Evolutionary conservation across 805 yeast genomes (phyloP).

Genomic region (Spathaspora boniae): DNA sequence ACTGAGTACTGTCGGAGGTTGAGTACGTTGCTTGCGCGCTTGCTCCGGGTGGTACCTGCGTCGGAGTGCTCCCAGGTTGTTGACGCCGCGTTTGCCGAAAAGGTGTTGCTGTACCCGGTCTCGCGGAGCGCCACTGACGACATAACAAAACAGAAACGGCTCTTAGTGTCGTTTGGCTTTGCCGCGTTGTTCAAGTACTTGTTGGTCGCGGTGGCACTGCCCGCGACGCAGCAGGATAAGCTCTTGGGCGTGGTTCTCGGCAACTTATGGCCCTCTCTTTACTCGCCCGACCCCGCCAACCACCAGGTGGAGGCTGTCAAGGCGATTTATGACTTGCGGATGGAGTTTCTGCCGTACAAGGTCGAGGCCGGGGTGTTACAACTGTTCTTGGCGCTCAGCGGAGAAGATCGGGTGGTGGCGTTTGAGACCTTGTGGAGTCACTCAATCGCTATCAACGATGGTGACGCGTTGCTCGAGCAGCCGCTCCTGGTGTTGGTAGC

Average conservation of each 20-base stretch:
- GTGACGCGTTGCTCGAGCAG: slow-evolving; percentile 48
- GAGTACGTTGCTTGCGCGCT: too few species aligned
- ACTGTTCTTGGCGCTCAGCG: slow-evolving; percentile 41
- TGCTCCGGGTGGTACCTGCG: too few species aligned
- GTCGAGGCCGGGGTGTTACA: slow-evolving; percentile 73
- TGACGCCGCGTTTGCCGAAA: too few species aligned
- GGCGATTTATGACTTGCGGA: slow-evolving; percentile 58
- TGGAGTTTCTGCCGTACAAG: slow-evolving; percentile 47
- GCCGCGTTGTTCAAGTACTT: slow-evolving; percentile 38
- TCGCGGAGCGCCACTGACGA: slow-evolving; percentile 9
- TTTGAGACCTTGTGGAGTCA: slow-evolving; percentile 75
- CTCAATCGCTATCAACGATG: slow-evolving; percentile 48
- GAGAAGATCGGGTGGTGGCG: slow-evolving; percentile 43
- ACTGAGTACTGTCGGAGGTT: too few species aligned
- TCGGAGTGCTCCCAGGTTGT: too few species aligned
- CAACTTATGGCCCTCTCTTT: slow-evolving; percentile 54
- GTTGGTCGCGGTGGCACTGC: slow-evolving; percentile 22
- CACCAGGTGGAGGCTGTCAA: slow-evolving; percentile 71
- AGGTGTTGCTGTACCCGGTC: too few species aligned
- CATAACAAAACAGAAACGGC: slow-evolving; percentile 5
- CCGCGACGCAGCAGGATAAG: slow-evolving; percentile 29
- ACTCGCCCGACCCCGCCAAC: slow-evolving; percentile 43
- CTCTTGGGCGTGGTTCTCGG: slow-evolving; percentile 40
- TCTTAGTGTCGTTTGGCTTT: slow-evolving; percentile 42
- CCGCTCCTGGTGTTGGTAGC: slow-evolving; percentile 72